Base-by-base conservation (phyloP, 371 early-diverging fungal genomes). In the Syncephalastrum racemosum region DNA sequence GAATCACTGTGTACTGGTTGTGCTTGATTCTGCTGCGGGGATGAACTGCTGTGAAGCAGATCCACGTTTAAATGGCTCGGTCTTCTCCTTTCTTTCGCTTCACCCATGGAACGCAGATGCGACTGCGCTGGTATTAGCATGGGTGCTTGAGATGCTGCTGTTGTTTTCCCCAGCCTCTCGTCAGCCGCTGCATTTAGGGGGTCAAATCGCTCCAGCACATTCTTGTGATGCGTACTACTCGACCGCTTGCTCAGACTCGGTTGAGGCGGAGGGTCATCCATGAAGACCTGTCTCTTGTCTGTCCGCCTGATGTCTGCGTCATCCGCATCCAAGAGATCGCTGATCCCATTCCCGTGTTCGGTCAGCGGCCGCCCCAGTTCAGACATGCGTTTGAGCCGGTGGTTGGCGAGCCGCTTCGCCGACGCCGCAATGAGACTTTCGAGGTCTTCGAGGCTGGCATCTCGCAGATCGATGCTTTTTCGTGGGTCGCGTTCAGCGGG, bases 391-490 rank as follows among this genome's bases (percentile, higher is more conserved):
- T 53, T 46, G 13, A 74, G 42, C 36, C 73, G 62, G 54, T 70
- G 75, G 54, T 67, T 71, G 15, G 73, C 75, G 18, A 70, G 54
- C 50, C 75, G 51, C 51, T 72, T 66, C 18, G 79, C 79, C 27
- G 79, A 78, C 16, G 73, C 73, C 18, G 79, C 79, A 62, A 78
- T 78, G 16, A 78, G 42, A 4, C 63, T 73, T 60, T 78, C 73
- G 4, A 78, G 50, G 54, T 75, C 75, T 46, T 77, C 77, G 27
- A 77, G 50, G 2, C 68, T 73, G 3, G 73, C 73, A 22, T 77
- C 77, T 16, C 66, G 70, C 36, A 67, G 55, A 58, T 68, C 69
- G 14, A 69, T 51, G 48, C 52, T 70, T 18, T 60, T 47, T n/a
- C 42, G 40, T 16, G 50, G n/a, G 18, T 27, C 12, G 5, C 36